Evolutionary conservation across 768 basidiomycete species (phyloP).

Genomic region (Podaxis sp.): DNA sequence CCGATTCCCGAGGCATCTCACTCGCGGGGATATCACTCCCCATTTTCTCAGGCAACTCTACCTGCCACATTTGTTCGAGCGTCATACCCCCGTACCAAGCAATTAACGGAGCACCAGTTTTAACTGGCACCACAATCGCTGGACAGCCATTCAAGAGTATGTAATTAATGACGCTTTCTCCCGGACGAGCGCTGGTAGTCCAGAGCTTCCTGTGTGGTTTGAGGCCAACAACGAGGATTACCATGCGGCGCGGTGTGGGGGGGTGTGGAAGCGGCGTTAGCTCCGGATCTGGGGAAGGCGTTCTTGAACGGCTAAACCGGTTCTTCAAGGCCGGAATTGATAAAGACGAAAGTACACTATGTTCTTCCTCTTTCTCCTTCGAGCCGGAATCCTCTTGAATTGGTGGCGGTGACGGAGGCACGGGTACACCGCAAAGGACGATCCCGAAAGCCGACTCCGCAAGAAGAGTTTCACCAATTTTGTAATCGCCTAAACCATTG

Average conservation of each 20-base stretch:
- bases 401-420: slow-evolving; percentile 22
- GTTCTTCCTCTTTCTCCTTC: slow-evolving; percentile 15
- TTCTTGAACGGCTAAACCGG: slow-evolving; percentile 45
- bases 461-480: slow-evolving; percentile 56
- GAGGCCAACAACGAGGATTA: slow-evolving; percentile 53
- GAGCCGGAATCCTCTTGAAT: slow-evolving; percentile 17
- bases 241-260: slow-evolving; percentile 52
- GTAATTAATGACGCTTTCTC: slow-evolving; percentile 64
- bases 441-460: slow-evolving; percentile 55
- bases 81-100: slow-evolving; percentile 65
- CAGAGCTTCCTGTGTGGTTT: slow-evolving; percentile 61
- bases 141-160: slow-evolving; percentile 61
- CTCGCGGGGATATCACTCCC: slow-evolving; percentile 11
- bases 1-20: background rate
- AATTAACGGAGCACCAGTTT: slow-evolving; percentile 57
- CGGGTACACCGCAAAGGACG: slow-evolving; percentile 34
- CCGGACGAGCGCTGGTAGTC: slow-evolving; percentile 56
- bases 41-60: slow-evolving; percentile 40
- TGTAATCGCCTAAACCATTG: slow-evolving; percentile 51
- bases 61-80: slow-evolving; percentile 54
- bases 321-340: slow-evolving; percentile 39
- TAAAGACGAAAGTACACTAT: slow-evolving; percentile 22
- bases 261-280: slow-evolving; percentile 39
- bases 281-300: slow-evolving; percentile 48
- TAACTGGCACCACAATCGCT: slow-evolving; percentile 56